Percentiles rank a stretch among this genome's conserved stretches.
Evolutionary conservation across 108 stramenopile species (phyloP).

Genomic region (Phaeodactylum tricornutum): DNA sequence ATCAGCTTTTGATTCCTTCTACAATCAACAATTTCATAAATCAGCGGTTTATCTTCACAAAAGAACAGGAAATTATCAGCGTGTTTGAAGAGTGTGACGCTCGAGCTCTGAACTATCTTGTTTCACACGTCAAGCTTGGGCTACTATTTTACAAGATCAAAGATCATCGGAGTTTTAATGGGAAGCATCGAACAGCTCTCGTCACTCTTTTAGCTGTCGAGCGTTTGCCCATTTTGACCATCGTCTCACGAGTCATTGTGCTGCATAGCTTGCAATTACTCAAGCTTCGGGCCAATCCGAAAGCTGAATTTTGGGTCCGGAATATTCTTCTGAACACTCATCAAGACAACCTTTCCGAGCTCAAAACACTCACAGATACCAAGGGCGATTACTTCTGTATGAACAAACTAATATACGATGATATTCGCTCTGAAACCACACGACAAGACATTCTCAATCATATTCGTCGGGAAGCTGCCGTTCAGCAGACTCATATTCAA

Average conservation of each 20-base stretch:
- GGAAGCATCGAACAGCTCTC: slow-evolving; percentile 79
- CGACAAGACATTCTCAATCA: slow-evolving; percentile 88
- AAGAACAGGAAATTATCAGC: slow-evolving; percentile 86
- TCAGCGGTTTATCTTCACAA: slow-evolving; percentile 62
- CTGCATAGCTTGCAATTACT: slow-evolving; percentile 70
- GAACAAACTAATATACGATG: slow-evolving; percentile 93
- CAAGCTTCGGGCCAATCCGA: slow-evolving; percentile 75
- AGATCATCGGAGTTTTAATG: slow-evolving; percentile 76
- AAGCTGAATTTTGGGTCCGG: slow-evolving; percentile 87
- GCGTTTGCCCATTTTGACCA: slow-evolving; percentile 64
- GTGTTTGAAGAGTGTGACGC: slow-evolving; percentile 89
- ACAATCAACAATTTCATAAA: slow-evolving; percentile 91
- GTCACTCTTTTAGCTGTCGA: slow-evolving; percentile 82
- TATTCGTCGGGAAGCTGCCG: slow-evolving; percentile 85
- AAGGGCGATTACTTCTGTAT: slow-evolving; percentile 88
- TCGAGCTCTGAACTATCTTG: slow-evolving; percentile 86
- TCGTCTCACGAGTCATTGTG: slow-evolving; percentile 65
- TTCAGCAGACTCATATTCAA: slow-evolving; percentile 77
- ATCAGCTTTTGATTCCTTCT: slow-evolving; percentile 79
- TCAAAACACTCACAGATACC: slow-evolving; percentile 91
- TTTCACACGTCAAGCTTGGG: slow-evolving; percentile 82
- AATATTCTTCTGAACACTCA: slow-evolving; percentile 86
- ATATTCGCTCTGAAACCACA: slow-evolving; percentile 79
- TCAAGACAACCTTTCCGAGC: slow-evolving; percentile 87
- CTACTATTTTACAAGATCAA: slow-evolving; percentile 97